Percentiles rank a stretch among this genome's conserved stretches.
phyloP scores from a whole-genome alignment of 768 basidiomycete genomes.

The Mycena olivaceomarginata region DNA sequence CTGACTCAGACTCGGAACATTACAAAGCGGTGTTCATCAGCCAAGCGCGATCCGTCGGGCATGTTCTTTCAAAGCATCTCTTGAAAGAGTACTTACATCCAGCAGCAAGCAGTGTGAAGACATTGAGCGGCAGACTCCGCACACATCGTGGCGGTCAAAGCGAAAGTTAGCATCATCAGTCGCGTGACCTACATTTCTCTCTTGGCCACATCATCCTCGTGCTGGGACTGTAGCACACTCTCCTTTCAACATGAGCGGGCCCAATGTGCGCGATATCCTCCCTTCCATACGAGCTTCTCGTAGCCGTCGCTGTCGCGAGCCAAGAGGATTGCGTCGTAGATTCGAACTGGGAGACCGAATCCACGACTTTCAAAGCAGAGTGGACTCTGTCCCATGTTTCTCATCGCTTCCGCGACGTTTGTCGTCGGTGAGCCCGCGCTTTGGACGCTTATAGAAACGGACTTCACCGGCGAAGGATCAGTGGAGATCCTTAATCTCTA shows the following conservation, averaged over 20 bases:
- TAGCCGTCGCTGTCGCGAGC: slow-evolving; percentile 3
- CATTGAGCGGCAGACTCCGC: too few relatives aligned
- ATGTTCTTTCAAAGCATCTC: too few relatives aligned
- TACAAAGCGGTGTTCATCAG: neutral
- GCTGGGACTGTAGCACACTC: too few relatives aligned
- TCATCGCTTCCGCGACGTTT: neutral
- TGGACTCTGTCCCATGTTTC: neutral
- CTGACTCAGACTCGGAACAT: neutral
- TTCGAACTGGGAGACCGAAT: neutral
- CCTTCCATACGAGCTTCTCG: slow-evolving; percentile 13
- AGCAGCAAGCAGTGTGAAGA: too few relatives aligned
- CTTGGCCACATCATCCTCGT: too few relatives aligned
- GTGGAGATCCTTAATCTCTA: slow-evolving; percentile 3
- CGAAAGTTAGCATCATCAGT: too few relatives aligned
- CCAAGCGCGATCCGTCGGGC: neutral
- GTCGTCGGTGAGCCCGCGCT: neutral
- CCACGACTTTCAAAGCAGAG: neutral
- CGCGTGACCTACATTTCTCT: too few relatives aligned
- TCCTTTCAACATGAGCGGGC: neutral
- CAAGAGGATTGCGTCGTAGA: neutral
- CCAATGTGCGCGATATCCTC: neutral
- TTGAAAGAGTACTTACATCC: too few relatives aligned
- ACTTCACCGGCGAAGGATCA: neutral
- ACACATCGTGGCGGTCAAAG: too few relatives aligned
- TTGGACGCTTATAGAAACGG: neutral